Evolutionary conservation across 2,329 filamentous ascomycete species (phyloP).

Genomic region (Ceratocystis huliohia): DNA sequence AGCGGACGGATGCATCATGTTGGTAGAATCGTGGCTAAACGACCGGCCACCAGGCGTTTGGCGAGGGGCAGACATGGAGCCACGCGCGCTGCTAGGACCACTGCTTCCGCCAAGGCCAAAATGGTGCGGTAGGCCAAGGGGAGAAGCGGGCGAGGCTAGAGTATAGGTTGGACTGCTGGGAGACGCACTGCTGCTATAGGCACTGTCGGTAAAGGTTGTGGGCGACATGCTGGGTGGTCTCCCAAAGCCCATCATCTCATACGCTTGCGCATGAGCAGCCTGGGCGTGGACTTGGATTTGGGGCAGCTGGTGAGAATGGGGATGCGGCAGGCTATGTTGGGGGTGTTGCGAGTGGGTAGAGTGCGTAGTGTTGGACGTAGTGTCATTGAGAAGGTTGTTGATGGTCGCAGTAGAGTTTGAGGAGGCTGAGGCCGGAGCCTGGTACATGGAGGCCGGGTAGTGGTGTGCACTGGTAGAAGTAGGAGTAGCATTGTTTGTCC

Average conservation of each 20-base stretch:
- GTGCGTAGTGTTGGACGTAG: conserved; percentile 1
- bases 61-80: conserved; percentile 14
- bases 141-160: conserved; percentile 14
- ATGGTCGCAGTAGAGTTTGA: conserved; percentile 11
- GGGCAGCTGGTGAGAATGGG: conserved; percentile 8
- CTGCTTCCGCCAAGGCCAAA: not conserved
- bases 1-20: conserved; percentile 6
- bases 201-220: conserved; percentile 15
- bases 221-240: conserved; percentile 18
- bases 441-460: conserved; percentile 14
- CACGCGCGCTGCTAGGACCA: not conserved
- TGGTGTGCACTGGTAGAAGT: not conserved
- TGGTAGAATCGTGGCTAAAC: conserved; percentile 17
- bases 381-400: conserved; percentile 19
- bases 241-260: conserved; percentile 15
- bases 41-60: conserved; percentile 9
- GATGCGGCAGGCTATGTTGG: not conserved
- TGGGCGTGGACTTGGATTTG: not conserved
- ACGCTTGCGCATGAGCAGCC: conserved; percentile 1
- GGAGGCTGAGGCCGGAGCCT: conserved; percentile 10
- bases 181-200: conserved; percentile 14
- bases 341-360: not conserved
- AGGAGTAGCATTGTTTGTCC: not conserved
- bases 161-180: conserved; percentile 19
- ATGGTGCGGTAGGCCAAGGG: conserved; percentile 15